Percentiles rank a stretch among this genome's conserved stretches.
phyloP scores from a whole-genome alignment of 2,329 filamentous ascomycete genomes.

The Hypomyces rosellus region DNA sequence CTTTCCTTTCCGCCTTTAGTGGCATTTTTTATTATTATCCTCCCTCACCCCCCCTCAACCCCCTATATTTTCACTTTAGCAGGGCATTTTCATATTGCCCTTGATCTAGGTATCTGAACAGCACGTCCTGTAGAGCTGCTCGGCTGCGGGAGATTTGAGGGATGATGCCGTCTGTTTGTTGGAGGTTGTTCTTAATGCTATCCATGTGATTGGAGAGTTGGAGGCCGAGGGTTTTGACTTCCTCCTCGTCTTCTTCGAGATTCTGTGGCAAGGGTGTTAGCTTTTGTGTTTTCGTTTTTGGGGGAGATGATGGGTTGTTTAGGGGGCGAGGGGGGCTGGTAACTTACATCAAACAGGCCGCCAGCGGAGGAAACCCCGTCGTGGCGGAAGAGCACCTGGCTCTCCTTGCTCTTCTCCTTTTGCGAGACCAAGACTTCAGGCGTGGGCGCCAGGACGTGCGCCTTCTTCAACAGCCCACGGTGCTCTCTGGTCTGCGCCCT shows the following conservation, averaged over 20 bases:
- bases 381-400: constrained; percentile 5
- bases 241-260: constrained; percentile 25
- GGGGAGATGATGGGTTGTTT: neutral
- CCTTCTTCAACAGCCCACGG: constrained; percentile 42
- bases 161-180: constrained; percentile 46
- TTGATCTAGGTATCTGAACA: constrained; percentile 40
- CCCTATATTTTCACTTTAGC: constrained; percentile 25
- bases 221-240: constrained; percentile 37
- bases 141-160: constrained; percentile 42
- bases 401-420: constrained; percentile 6
- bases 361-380: neutral
- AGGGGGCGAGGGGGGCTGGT: neutral
- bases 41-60: too few relatives aligned
- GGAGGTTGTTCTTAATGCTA: constrained; percentile 47
- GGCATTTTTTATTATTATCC: too few relatives aligned
- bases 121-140: constrained; percentile 43
- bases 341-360: constrained; percentile 15
- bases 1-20: too few relatives aligned
- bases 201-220: constrained; percentile 52
- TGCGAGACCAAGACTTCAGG: constrained; percentile 10
- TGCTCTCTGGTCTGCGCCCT: constrained; percentile 46
- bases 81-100: constrained; percentile 43
- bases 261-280: constrained; percentile 22
- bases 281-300: neutral
- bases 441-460: constrained; percentile 44